These are phyloP conservation scores for Globisporangium ultimum DNA, from an alignment of 352 stramenopile species.

Conservation along the genomic window DNA sequence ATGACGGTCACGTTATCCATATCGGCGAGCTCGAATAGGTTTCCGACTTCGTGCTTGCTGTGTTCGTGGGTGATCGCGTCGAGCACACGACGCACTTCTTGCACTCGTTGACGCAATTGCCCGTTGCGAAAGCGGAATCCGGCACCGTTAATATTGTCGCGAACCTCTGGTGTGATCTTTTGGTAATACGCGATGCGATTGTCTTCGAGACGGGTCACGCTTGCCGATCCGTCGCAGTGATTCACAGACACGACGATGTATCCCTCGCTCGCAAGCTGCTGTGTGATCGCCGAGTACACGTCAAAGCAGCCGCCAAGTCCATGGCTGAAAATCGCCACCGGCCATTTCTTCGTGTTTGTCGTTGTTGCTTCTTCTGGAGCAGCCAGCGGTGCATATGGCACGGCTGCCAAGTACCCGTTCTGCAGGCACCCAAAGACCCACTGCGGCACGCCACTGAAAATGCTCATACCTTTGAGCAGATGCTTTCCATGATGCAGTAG, in stretches of 20 bases:
- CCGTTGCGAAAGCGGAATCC: conserved; percentile 58
- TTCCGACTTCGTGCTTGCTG: conserved; percentile 9
- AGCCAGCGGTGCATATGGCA: conserved; percentile 35
- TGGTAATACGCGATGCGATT: conserved; percentile 57
- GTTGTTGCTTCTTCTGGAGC: background rate
- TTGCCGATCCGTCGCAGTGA: conserved; percentile 64
- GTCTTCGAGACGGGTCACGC: conserved; percentile 39
- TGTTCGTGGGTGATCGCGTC: conserved; percentile 25
- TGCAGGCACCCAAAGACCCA: conserved; percentile 54
- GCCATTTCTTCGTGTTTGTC: conserved; percentile 27
- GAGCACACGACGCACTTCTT: conserved; percentile 45
- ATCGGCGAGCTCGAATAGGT: conserved; percentile 31
- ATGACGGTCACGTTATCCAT: conserved; percentile 32
- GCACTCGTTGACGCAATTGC: conserved; percentile 53
- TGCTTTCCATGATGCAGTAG: conserved; percentile 59
- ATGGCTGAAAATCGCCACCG: conserved; percentile 61
- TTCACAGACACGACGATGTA: conserved; percentile 55
- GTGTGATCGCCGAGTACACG: conserved; percentile 57
- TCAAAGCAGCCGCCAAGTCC: conserved; percentile 53
- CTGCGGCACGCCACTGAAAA: conserved; percentile 43
- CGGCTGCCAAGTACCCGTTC: conserved; percentile 43
- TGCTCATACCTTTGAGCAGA: conserved; percentile 38
- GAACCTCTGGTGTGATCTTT: conserved; percentile 39
- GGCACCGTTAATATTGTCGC: conserved; percentile 41
- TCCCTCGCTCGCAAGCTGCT: conserved; percentile 65